Evolutionary conservation across 345 rosid genomes (phyloP).

Genomic region (Anacardium occidentale): DNA sequence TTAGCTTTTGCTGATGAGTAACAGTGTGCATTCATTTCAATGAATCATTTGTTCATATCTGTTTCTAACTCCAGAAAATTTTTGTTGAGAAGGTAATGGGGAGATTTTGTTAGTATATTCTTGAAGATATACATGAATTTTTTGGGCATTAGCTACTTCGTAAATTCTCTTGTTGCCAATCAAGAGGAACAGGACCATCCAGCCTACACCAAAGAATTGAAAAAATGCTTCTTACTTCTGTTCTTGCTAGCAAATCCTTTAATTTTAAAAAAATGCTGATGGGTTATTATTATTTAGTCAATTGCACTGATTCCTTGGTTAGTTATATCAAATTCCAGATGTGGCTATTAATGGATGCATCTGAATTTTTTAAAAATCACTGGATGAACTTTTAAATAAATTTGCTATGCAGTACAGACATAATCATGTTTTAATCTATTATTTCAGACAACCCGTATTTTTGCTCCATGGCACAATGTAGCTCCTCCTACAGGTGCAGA

Average conservation of each 20-base stretch:
- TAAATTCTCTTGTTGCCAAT: not conserved
- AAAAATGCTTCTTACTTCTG: not conserved
- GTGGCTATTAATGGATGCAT: not conserved
- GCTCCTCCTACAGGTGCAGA: conserved; percentile 33
- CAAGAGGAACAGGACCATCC: not conserved
- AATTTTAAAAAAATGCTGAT: not conserved
- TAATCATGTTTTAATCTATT: conserved; percentile 9
- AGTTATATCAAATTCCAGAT: not conserved
- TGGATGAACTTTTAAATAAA: not conserved
- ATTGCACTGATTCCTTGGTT: not conserved
- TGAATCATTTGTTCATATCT: not conserved
- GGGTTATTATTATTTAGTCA: not conserved
- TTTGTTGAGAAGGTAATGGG: not conserved
- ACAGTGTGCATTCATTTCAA: not conserved
- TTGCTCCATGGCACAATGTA: conserved; percentile 73
- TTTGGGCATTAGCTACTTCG: not conserved
- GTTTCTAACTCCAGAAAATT: not conserved
- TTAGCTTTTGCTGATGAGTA: not conserved
- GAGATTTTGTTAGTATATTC: not conserved
- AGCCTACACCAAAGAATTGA: not conserved
- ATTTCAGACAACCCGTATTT: conserved; percentile 73
- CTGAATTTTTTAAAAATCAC: too few species aligned
- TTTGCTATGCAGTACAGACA: not conserved
- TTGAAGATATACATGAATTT: not conserved
- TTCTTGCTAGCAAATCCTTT: too few species aligned